phyloP scores from a whole-genome alignment of 805 yeast genomes.

The Yarrowia sp. region DNA sequence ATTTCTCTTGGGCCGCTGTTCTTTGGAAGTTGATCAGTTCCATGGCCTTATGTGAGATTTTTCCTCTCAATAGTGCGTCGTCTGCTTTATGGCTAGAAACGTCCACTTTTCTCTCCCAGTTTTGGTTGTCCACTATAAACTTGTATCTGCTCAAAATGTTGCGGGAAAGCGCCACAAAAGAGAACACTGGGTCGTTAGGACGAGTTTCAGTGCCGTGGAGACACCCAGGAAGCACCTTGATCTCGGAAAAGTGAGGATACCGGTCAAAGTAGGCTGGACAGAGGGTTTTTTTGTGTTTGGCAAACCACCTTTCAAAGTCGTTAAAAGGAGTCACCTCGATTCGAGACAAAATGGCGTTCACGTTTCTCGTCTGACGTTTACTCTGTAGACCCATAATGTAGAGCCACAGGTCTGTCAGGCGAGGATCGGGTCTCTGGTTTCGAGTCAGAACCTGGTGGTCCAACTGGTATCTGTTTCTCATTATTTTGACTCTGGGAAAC shows the following conservation, averaged over 20 bases:
- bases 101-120: neutral
- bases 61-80: neutral
- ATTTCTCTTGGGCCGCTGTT: neutral
- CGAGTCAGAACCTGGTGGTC: neutral
- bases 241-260: neutral
- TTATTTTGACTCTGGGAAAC: neutral
- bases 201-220: neutral
- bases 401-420: neutral
- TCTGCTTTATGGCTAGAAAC: neutral
- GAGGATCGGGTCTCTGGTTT: neutral
- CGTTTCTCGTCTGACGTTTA: neutral
- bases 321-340: neutral
- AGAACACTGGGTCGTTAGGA: neutral
- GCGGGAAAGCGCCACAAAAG: neutral
- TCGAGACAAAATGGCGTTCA: neutral
- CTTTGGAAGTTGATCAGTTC: neutral
- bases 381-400: neutral
- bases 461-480: neutral
- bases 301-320: neutral
- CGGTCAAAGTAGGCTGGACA: neutral
- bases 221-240: neutral
- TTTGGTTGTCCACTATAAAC: neutral
- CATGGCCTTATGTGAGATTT: neutral
- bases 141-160: neutral
- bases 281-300: neutral